Evolutionary conservation across 2,329 filamentous ascomycete genomes (phyloP).

Genomic region (Seiridium cupressi): DNA sequence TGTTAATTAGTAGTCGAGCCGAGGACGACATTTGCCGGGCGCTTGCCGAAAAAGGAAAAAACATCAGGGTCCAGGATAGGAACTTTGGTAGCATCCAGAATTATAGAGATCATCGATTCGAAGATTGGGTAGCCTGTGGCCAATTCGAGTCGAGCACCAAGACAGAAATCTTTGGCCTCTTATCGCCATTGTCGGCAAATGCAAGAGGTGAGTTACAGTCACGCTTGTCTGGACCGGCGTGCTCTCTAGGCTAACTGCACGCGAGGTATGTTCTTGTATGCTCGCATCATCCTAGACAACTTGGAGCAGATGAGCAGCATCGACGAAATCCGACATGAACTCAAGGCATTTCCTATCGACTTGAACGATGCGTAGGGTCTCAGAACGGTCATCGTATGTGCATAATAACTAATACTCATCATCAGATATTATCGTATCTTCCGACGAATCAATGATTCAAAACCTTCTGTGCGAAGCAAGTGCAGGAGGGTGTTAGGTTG

Average conservation of each 20-base stretch:
- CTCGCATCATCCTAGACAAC: neutral
- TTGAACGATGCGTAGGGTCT: too few relatives aligned
- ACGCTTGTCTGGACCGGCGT: neutral
- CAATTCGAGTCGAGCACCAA: neutral
- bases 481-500: too few relatives aligned
- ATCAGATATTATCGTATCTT: too few relatives aligned
- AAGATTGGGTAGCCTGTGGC: slow-evolving; percentile 9
- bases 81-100: slow-evolving; percentile 18
- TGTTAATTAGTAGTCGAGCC: slow-evolving; percentile 22
- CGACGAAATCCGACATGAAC: too few relatives aligned
- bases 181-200: neutral
- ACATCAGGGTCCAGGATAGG: slow-evolving; percentile 17
- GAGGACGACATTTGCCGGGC: slow-evolving; percentile 21
- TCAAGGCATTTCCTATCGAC: too few relatives aligned
- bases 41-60: slow-evolving; percentile 10
- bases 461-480: too few relatives aligned
- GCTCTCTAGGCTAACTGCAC: neutral
- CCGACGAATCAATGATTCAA: too few relatives aligned
- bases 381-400: too few relatives aligned
- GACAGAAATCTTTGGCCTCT: neutral
- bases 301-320: too few relatives aligned
- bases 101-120: slow-evolving; percentile 14
- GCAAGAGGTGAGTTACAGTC: neutral
- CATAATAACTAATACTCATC: too few relatives aligned
- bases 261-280: slow-evolving; percentile 32